Evolutionary conservation across 805 yeast species (phyloP), one percentile per base, ranked within the genome.

Genomic region (Candida maesae): DNA sequence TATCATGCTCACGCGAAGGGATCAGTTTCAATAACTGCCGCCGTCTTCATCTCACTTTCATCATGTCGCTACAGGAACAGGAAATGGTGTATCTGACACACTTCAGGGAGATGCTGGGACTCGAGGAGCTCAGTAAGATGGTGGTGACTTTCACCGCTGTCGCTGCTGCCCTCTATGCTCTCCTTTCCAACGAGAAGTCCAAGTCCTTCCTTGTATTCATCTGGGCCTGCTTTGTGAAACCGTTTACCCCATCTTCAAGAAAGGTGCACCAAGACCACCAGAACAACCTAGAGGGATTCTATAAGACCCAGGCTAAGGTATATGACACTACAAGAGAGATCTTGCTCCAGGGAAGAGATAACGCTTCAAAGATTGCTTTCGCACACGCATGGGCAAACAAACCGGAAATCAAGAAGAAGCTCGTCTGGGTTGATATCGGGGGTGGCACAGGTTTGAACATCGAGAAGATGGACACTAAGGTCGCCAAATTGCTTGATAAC

Each of bases 391-490:
- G 46, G 34, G 46, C 56, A 6, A 58, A 47, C 36, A 42, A 45
- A 13, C 20, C 38, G 2, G 67, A 65, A 38, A 61, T 60, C 20
- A 28, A 39, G 33, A 48, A 59, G 30, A 71, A 72, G 37, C 63
- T 81, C 33, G 78, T 81, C 33, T 83, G 90, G 90, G 70, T 83
- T 36, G 90, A 83, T 58, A 74, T 86, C 55, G 95, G 95, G 37
- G 95, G 95, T 24, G 95, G 95, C 18, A 85, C 95, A 6, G 95
- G 95, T 35, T 71, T 79, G 61, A 85, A 85, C 63, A 81, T 85
- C 53, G 93, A 85, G 61, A 71, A 73, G 52, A 85, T 85, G 95
- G 68, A 81, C 57, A 57, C 67, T 32, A 64, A 78, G 34, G 63
- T 74, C 36, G 58, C 61, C 2, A 33, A 46, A 9, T 34, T 63